phyloP scores from a whole-genome alignment of 2,329 filamentous ascomycete genomes.

The Fusarium coffeatum region DNA sequence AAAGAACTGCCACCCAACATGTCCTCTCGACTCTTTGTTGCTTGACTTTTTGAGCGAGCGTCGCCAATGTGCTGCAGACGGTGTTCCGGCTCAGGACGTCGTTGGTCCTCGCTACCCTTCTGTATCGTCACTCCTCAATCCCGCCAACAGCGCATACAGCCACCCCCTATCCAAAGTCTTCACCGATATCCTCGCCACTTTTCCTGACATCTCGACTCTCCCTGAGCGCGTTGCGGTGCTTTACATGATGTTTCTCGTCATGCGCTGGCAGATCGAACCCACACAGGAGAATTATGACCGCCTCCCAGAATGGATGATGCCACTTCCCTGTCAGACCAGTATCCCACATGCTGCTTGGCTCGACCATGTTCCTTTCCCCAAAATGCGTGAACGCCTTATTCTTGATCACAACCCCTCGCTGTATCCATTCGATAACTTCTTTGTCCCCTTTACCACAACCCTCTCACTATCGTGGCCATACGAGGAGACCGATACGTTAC shows the following conservation, averaged over 20 bases:
- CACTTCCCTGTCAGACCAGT: conserved; percentile 73
- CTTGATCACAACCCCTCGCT: conserved; percentile 59
- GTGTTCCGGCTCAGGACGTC: conserved; percentile 71
- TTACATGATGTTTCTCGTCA: conserved; percentile 87
- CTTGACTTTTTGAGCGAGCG: conserved; percentile 81
- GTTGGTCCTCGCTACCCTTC: conserved; percentile 83
- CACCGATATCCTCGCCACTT: conserved; percentile 86
- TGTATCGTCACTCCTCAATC: conserved; percentile 81
- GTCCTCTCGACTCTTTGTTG: conserved; percentile 81
- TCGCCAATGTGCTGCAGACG: conserved; percentile 72
- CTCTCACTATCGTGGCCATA: conserved; percentile 88
- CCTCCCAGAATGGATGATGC: conserved; percentile 78
- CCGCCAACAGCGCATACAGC: conserved; percentile 68
- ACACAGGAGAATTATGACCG: conserved; percentile 82
- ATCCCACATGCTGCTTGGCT: conserved; percentile 82
- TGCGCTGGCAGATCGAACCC: conserved; percentile 87
- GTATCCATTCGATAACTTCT: conserved; percentile 82
- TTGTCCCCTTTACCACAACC: conserved; percentile 82
- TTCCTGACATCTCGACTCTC: conserved; percentile 80
- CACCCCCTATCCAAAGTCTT: conserved; percentile 88
- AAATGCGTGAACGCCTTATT: conserved; percentile 76
- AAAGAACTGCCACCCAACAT: conserved; percentile 75
- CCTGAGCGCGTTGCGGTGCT: conserved; percentile 86
- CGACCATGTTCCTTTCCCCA: conserved; percentile 83
- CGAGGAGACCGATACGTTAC: conserved; percentile 75